A percentile compares a stretch with the other conserved stretches of the same genome.
Evolutionary conservation across 225 moss, liverwort and hornwort genomes (phyloP).

Genomic region (Bryoerythrophyllum caledonicum): DNA sequence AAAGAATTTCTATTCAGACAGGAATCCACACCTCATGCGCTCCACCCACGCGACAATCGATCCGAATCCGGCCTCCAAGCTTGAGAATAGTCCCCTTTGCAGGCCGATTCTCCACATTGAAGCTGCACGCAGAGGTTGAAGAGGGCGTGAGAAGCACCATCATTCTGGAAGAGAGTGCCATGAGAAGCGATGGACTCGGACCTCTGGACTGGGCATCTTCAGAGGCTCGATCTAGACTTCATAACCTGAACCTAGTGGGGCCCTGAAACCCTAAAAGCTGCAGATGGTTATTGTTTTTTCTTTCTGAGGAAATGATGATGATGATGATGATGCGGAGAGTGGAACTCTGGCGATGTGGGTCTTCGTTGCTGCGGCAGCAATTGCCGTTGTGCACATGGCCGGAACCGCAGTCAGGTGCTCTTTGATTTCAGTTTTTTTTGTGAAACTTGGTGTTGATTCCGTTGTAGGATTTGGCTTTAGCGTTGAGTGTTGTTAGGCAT

Average conservation of each 20-base stretch:
- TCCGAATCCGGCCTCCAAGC: neutral
- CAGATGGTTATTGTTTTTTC: too few relatives aligned
- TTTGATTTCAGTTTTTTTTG: too few relatives aligned
- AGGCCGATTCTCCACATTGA: neutral
- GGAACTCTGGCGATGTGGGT: conserved; percentile 18
- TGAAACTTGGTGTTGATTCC: too few relatives aligned
- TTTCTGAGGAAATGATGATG: neutral
- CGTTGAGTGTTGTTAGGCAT: too few relatives aligned
- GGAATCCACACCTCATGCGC: conserved; percentile 16
- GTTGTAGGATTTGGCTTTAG: neutral
- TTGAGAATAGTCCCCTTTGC: neutral
- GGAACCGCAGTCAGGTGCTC: conserved; percentile 15
- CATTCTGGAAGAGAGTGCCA: conserved; percentile 30
- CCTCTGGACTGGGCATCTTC: neutral
- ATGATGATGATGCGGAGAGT: conserved; percentile 16
- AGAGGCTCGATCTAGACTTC: neutral
- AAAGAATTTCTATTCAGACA: neutral
- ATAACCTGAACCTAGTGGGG: neutral
- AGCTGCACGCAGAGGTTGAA: neutral
- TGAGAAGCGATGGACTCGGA: neutral
- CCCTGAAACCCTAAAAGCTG: neutral
- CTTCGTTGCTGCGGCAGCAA: neutral
- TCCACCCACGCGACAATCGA: neutral
- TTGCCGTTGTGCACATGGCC: conserved; percentile 5
- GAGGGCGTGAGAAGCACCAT: conserved; percentile 19